Conservation (phyloP, 768 basidiomycete genomes). For the Mycena chlorophos region DNA sequence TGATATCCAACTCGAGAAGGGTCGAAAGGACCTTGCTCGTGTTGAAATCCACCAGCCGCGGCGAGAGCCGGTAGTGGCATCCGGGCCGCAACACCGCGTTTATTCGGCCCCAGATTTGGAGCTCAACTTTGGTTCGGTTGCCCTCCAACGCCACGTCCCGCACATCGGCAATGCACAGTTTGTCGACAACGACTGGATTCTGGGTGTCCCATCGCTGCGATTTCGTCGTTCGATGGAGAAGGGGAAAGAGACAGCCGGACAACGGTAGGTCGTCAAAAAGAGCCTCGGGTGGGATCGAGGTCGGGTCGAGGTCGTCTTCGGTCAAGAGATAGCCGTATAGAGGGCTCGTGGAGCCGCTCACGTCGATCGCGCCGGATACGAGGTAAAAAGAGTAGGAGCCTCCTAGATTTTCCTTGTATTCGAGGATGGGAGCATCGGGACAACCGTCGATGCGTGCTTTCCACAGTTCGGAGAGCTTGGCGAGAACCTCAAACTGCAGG, state of each 20-base stretch:
- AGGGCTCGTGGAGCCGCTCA: constrained; percentile 41
- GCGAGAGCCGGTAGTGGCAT: constrained; percentile 44
- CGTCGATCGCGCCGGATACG: constrained; percentile 44
- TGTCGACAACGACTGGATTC: constrained; percentile 37
- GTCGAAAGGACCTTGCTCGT: constrained; percentile 46
- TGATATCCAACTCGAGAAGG: constrained; percentile 47
- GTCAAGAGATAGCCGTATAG: constrained; percentile 50
- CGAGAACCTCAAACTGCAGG: constrained; percentile 49
- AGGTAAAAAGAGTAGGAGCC: constrained; percentile 42
- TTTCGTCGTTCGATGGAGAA: constrained; percentile 40
- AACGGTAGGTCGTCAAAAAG: constrained; percentile 53
- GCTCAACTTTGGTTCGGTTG: constrained; percentile 34
- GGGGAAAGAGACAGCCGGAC: constrained; percentile 45
- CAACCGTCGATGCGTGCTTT: constrained; percentile 49
- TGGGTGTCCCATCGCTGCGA: constrained; percentile 39
- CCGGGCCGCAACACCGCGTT: constrained; percentile 33
- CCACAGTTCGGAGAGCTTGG: constrained; percentile 49
- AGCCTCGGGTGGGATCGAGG: constrained; percentile 45
- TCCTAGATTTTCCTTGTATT: constrained; percentile 33
- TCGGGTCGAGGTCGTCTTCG: constrained; percentile 31
- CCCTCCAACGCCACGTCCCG: constrained; percentile 38
- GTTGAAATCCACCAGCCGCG: constrained; percentile 55
- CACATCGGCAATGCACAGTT: constrained; percentile 43
- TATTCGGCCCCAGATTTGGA: constrained; percentile 41
- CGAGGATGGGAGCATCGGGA: constrained; percentile 47